Evolutionary conservation across 805 yeast genomes (phyloP), one percentile per base, ranked within the genome.

Genomic region (Pichia cephalocereana): DNA sequence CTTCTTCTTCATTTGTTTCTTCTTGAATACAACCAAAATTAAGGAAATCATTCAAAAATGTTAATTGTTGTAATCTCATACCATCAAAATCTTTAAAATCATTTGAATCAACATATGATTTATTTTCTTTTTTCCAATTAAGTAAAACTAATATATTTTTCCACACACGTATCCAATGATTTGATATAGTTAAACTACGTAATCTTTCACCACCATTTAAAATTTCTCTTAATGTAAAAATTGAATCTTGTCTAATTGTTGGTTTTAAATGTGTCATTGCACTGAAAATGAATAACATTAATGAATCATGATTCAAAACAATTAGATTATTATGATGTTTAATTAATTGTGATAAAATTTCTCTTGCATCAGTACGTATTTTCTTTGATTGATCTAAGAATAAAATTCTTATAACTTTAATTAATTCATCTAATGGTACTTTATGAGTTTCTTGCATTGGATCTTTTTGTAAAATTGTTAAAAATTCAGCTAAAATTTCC

Each of bases 241-340:
- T 77, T 2, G 95, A 79, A 51, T 86, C 89, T 41, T 78, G 76
- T 47, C 96, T 75, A 28, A 93, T 80, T 5, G 79, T 80, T 1
- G 88, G 81, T 31, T 76, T 76, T 39, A 93, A 84, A 62, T 93
- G 97, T 17, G 97, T 85, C 96, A 93, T 91, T 4, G 96, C 95
- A 46, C 91, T 83, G 56, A 84, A 85, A 17, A 91, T 72, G 62
- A 84, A 90, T 31, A 91, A 71, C n/a, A 85, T 74, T 47, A 84
- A 60, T 19, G 75, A 66, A 52, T 79, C 67, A 58, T 80, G 69
- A 68, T 84, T 87, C 27, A 84, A 63, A 48, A 76, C 77, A 51
- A 84, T 65, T 28, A 84, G 30, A 45, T 53, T 53, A 28, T 45
- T 43, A 41, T 47, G 49, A n/a, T 41, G 11, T 15, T 48, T 45